phyloP scores from a whole-genome alignment of 352 stramenopile species.

The Globisporangium yorkense region DNA sequence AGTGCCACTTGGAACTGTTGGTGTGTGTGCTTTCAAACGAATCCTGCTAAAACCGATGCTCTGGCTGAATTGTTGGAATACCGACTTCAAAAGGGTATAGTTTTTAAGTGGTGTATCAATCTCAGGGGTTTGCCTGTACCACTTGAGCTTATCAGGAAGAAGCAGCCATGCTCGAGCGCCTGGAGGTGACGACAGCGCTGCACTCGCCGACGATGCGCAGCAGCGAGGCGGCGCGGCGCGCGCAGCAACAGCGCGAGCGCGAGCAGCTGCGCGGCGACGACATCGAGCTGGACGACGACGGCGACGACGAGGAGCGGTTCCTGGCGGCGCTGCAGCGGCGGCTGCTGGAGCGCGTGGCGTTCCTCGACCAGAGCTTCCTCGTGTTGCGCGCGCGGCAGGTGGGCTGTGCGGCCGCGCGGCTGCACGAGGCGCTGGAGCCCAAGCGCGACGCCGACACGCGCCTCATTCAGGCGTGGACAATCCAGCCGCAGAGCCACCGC shows the following conservation, averaged over 20 bases:
- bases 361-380: conserved; percentile 48
- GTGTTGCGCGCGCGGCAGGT: conserved; percentile 66
- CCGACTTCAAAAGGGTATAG: too few species aligned
- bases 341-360: conserved; percentile 50
- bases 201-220: conserved; percentile 25
- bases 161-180: conserved; percentile 15
- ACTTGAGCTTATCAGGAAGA: neutral
- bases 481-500: conserved; percentile 51
- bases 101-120: too few species aligned
- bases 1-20: too few species aligned
- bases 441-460: conserved; percentile 58
- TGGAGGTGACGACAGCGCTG: conserved; percentile 57
- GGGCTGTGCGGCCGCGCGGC: conserved; percentile 52
- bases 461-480: conserved; percentile 69
- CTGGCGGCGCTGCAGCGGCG: conserved; percentile 60
- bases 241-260: conserved; percentile 4
- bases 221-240: conserved; percentile 6
- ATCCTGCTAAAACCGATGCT: too few species aligned
- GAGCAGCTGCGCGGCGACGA: conserved; percentile 14
- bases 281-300: conserved; percentile 43
- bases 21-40: too few species aligned
- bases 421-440: conserved; percentile 69
- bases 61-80: too few species aligned
- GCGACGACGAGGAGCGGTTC: conserved; percentile 52
- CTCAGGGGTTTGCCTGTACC: too few species aligned